Percentiles rank a stretch among this genome's conserved stretches.
Conservation (phyloP, 805 yeast species). For the Metschnikowia santaceciliae region DNA sequence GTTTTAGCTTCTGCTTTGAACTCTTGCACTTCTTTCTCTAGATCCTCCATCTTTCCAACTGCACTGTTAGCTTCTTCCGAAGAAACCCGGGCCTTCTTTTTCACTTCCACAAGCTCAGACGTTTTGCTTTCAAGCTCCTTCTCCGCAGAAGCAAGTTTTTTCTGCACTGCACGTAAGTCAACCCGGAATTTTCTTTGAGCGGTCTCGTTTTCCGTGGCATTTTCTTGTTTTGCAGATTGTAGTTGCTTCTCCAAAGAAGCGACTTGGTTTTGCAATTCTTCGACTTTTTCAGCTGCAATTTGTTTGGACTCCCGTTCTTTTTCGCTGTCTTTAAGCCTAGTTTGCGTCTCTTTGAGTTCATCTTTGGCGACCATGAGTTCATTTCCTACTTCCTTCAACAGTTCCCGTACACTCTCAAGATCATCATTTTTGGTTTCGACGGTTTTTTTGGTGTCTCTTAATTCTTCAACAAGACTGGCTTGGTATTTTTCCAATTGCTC, state of each 20-base stretch:
- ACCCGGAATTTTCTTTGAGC: not conserved
- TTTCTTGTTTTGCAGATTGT: not conserved
- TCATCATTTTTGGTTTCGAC: constrained; percentile 46
- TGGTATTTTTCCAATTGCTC: constrained; percentile 9
- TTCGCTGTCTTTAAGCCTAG: constrained; percentile 13
- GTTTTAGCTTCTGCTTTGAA: not conserved
- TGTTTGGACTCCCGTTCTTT: constrained; percentile 18
- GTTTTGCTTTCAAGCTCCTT: not conserved
- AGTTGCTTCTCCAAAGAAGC: not conserved
- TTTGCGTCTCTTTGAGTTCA: constrained; percentile 27
- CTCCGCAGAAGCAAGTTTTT: not conserved
- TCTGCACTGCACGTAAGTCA: constrained; percentile 1
- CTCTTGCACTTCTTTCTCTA: not conserved
- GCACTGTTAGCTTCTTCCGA: not conserved
- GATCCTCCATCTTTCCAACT: not conserved
- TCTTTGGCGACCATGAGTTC: constrained; percentile 73
- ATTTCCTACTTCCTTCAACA: constrained; percentile 72
- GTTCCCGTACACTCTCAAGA: constrained; percentile 66
- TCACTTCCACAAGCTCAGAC: not conserved
- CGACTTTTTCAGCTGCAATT: not conserved
- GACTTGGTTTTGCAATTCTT: not conserved
- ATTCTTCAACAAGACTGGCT: constrained; percentile 16
- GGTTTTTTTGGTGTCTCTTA: constrained; percentile 17
- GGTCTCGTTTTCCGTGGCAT: not conserved
- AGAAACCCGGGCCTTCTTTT: not conserved